Evolutionary conservation across 257 asterid species (phyloP), one percentile per base, ranked within the genome.

Genomic region (Ballota nigra): DNA sequence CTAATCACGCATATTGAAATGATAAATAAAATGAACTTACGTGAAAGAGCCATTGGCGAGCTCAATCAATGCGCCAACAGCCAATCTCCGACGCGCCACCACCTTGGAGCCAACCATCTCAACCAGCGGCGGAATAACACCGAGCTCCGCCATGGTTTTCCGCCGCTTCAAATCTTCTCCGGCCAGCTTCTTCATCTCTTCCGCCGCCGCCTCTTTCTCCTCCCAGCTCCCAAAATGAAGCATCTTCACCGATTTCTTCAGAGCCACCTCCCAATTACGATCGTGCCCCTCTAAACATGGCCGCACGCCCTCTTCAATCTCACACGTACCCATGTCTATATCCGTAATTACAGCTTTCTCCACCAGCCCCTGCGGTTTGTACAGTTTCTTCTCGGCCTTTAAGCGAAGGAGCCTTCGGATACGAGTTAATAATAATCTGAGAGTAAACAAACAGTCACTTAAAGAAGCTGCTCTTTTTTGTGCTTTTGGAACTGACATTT

Each of bases 91-190:
- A 63, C 84, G 86, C 79, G 79, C 80, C 90, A 34, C 84, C 76
- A 68, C 83, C 64, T 83, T 81, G 26, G 96, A 85, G 18, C 83
- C 95, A 47, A 83, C 80, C 97, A 93, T 93, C 5, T 71, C 87
- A 18, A 93, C 96, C 75, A 93, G 71, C 74, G 98, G 97, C 74
- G 89, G 97, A 68, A 93, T 87, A 34, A 93, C 96, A 5, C 97
- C 98, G 16, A 93, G 96, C 82, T 91, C 95, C 83, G 87, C 97
- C 92, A 93, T 86, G 64, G 73, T 78, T 73, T 75, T 89, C 90
- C 90, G 85, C 78, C 78, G 81, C 83, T 63, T 79, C 66, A 73
- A 57, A 45, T 81, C 88, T 16, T 82, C 83, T 55, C 40, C 86
- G 8, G 94, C 97, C 67, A 93, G 74, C 80, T 63, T 82, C 81